Evolutionary conservation across 2,329 filamentous ascomycete genomes (phyloP).

Genomic region (Lanzia echinophila): DNA sequence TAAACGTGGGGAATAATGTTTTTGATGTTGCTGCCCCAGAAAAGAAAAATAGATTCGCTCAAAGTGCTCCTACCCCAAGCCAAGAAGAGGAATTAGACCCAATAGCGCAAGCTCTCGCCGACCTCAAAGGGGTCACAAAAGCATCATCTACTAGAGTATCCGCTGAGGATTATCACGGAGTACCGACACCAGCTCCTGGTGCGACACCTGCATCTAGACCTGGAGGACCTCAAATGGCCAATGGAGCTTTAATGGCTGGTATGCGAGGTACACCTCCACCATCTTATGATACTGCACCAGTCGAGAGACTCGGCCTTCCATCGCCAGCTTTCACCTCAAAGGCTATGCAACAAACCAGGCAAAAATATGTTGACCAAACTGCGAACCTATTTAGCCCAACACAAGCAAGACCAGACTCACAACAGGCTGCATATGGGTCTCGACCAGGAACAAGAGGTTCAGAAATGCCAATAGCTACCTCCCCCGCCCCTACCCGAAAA

Average conservation of each 20-base stretch:
- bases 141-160: slow-evolving; percentile 77
- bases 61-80: slow-evolving; percentile 29
- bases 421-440: slow-evolving; percentile 31
- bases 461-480: slow-evolving; percentile 54
- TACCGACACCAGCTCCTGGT: slow-evolving; percentile 69
- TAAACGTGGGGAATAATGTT: slow-evolving; percentile 93
- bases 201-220: slow-evolving; percentile 38
- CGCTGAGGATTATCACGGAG: slow-evolving; percentile 93
- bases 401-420: slow-evolving; percentile 28
- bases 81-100: slow-evolving; percentile 67
- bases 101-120: slow-evolving; percentile 85
- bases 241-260: slow-evolving; percentile 43
- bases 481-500: slow-evolving; percentile 61
- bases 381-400: slow-evolving; percentile 62
- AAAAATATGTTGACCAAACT: slow-evolving; percentile 79
- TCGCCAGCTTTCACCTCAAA: slow-evolving; percentile 87
- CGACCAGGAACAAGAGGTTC: slow-evolving; percentile 53
- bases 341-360: slow-evolving; percentile 91
- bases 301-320: slow-evolving; percentile 78
- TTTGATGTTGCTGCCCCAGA: slow-evolving; percentile 85
- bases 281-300: slow-evolving; percentile 63
- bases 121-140: slow-evolving; percentile 82
- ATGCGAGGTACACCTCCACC: slow-evolving; percentile 76
- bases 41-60: slow-evolving; percentile 41
- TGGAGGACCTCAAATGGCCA: slow-evolving; percentile 34